Evolutionary conservation across 1,139 yeast genomes (phyloP), one percentile per base, ranked within the genome.

Genomic region (Sugiyamaella pinicola): DNA sequence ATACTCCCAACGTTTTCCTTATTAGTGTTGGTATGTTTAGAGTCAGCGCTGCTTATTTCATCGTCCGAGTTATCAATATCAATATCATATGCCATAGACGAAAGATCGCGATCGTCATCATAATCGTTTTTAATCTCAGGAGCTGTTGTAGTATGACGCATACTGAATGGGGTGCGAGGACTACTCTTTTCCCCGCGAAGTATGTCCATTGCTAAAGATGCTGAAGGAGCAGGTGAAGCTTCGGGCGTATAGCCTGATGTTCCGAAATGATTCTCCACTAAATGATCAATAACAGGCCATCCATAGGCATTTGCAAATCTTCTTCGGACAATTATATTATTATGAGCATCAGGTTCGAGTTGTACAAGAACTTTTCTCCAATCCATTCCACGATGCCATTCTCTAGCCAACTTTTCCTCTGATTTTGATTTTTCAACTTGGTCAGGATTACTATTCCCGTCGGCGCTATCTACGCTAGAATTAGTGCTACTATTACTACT

Each of bases 331-430:
- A 88, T 77, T 47, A 93, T 91, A 64, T 91, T 95, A 66, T 93
- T 93, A 65, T 93, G 99, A 0, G 99, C 96, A 70, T 93, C 99
- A 0, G 97, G 96, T 58, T 83, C 82, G 55, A 95, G 72, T 47
- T 82, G 81, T 1, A 91, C 97, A 28, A 95, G 70, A 0, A 95
- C 96, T 69, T 93, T 93, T 44, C 98, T 76, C 99, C 99, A 93
- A 3, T 80, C 71, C 88, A 90, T 81, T 6, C 80, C 83, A 54
- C 80, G 78, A 67, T 95, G 99, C 84, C 96, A 93, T 53, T 83
- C 84, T 45, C 96, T 73, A 0, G 99, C 99, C 52, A 93, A 87
- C 52, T 79, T 77, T 61, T 93, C 98, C 66, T 93, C 98, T 6
- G 83, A 67, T 49, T 73, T 69, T 58, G 76, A 70, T 51, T 69